These are phyloP conservation scores for Teratosphaeriaceae sp. DNA, from an alignment of 2,329 filamentous ascomycete genomes.

Conservation along the genomic window DNA sequence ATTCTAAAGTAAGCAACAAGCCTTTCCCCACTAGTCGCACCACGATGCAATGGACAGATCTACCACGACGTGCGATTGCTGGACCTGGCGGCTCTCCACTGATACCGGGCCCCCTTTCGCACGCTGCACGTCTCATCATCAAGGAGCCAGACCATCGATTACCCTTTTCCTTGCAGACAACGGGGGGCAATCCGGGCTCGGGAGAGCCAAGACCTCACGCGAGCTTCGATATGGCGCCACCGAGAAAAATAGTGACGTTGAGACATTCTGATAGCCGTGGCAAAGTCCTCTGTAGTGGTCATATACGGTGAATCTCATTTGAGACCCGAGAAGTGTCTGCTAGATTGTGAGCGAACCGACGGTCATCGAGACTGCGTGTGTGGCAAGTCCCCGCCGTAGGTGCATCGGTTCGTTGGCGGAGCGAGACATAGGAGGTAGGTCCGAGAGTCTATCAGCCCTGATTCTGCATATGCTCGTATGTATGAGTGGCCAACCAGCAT, in stretches of 20 bases:
- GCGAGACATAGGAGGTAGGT: too few relatives aligned
- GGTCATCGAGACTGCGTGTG: too few relatives aligned
- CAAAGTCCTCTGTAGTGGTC: background rate
- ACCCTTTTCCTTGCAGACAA: background rate
- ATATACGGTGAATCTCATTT: too few relatives aligned
- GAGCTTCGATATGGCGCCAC: slow-evolving; percentile 1
- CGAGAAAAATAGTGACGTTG: slow-evolving; percentile 1
- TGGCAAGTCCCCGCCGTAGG: too few relatives aligned
- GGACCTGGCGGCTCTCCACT: background rate
- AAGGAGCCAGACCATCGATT: background rate
- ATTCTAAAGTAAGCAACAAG: background rate
- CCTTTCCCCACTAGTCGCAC: background rate
- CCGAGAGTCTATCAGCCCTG: too few relatives aligned
- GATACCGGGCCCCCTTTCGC: slow-evolving; percentile 1
- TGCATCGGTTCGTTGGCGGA: too few relatives aligned
- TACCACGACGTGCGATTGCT: too few relatives aligned
- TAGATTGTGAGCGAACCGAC: too few relatives aligned
- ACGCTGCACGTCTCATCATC: slow-evolving; percentile 1
- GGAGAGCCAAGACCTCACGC: slow-evolving; percentile 3
- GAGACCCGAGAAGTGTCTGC: too few relatives aligned
- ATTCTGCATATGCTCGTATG: too few relatives aligned
- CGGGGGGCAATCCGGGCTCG: background rate
- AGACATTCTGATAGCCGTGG: background rate
- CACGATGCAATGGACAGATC: too few relatives aligned
- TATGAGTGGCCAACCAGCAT: too few relatives aligned